Percentiles rank a stretch among this genome's conserved stretches.
Conservation (phyloP, 1,284 basidiomycete species). For the Leccinum insolens region DNA sequence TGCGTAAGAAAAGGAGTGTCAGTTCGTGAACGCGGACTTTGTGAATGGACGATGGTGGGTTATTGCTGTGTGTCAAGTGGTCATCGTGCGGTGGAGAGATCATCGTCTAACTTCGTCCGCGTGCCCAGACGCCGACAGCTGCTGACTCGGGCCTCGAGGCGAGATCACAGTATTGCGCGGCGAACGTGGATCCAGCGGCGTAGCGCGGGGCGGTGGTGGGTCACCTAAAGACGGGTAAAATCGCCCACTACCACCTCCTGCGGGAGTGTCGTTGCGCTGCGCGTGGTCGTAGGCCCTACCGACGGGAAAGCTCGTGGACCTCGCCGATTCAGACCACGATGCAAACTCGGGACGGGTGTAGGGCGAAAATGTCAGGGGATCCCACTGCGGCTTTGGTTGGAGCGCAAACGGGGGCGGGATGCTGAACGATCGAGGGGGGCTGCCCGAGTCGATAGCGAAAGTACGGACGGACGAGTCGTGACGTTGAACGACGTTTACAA, state of each 20-base stretch:
- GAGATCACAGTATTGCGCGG: slow-evolving; percentile 19
- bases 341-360: slow-evolving; percentile 39
- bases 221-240: slow-evolving; percentile 18
- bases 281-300: slow-evolving; percentile 18
- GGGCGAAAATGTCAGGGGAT: slow-evolving; percentile 41
- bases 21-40: slow-evolving; percentile 10
- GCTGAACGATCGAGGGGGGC: slow-evolving; percentile 14
- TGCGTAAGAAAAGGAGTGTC: slow-evolving; percentile 19
- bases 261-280: slow-evolving; percentile 13
- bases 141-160: slow-evolving; percentile 18
- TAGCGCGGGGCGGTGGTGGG: slow-evolving; percentile 5
- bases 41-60: slow-evolving; percentile 2
- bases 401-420: slow-evolving; percentile 66
- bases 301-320: slow-evolving; percentile 21
- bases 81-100: slow-evolving; percentile 9
- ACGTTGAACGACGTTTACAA: slow-evolving; percentile 23
- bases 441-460: slow-evolving; percentile 7
- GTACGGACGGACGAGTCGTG: slow-evolving; percentile 10
- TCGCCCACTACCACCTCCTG: slow-evolving; percentile 5
- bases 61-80: neutral
- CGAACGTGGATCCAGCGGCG: slow-evolving; percentile 12
- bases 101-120: slow-evolving; percentile 18
- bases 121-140: slow-evolving; percentile 19
- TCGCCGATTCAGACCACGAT: slow-evolving; percentile 33
- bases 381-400: slow-evolving; percentile 68